Base-by-base conservation (phyloP, 805 yeast species). In the Yarrowia phangngaensis region DNA sequence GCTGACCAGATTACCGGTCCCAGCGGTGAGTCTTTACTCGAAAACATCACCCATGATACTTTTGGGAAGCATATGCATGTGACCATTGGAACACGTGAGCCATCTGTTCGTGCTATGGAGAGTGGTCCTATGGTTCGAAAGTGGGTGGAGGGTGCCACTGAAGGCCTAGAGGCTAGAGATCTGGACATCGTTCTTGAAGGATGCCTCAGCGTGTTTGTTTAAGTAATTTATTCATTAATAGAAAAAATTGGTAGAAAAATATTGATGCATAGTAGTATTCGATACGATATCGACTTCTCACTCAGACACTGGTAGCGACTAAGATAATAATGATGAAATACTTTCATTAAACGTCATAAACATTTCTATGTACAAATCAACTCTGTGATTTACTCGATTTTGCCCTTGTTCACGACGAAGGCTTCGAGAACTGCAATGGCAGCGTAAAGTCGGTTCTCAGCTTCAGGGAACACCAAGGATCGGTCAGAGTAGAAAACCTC, bases 401-500 rank as follows among this genome's bases (percentile, higher is more conserved):
- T 38, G 24, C 95, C 95, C 64, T 84, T 82, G 67, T 87, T 84
- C 43, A 83, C 73, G 6, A 92, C 95, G 64, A 90, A 87, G 0
- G 83, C 88, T 58, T 92, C 97, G 33, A 92, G 71, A 1, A 80
- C 95, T 9, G 97, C 89, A 70, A 92, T 84, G 20, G 97, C 97
- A 36, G 98, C 95, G 63, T 92, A 92, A 17, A 92, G 69, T 66
- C 98, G 76, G 69, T 92, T 92, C 70, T 92, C 98, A 36, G 95
- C 98, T 70, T 92, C 97, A 58, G 80, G 82, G 66, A 92, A 92
- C 3, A 92, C 98, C 51, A 92, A 68, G 2, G 96, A 86, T 57
- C 78, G 75, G 24, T 79, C 79, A 48, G 88, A 71, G 69, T 90
- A 90, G 63, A 92, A 92, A 2, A 92, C 92, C 34, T 84, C 95